These are phyloP conservation scores for Microbotryum intermedium DNA, from an alignment of 1,284 basidiomycete genomes.

Conservation along the genomic window DNA sequence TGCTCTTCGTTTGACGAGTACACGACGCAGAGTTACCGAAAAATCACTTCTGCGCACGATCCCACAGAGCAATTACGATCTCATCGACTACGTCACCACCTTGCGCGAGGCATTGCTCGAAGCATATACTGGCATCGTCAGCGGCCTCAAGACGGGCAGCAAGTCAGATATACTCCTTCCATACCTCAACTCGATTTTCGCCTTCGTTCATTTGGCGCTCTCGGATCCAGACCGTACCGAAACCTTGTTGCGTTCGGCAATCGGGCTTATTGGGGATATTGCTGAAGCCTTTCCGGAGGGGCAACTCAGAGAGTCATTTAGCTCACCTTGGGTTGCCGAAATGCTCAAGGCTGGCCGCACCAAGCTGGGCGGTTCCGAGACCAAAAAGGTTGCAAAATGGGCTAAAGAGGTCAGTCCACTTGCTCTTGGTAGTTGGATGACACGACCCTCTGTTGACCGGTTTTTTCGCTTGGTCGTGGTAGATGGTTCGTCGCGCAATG, in stretches of 20 bases:
- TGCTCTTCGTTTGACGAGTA: background rate
- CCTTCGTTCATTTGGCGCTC: slow-evolving; percentile 70
- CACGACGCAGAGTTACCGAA: background rate
- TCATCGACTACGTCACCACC: slow-evolving; percentile 82
- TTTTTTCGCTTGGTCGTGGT: background rate
- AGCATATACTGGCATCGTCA: slow-evolving; percentile 90
- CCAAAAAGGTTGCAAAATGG: slow-evolving; percentile 48
- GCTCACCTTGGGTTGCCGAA: slow-evolving; percentile 69
- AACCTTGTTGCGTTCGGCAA: slow-evolving; percentile 60
- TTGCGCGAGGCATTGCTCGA: slow-evolving; percentile 93
- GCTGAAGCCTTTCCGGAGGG: slow-evolving; percentile 75
- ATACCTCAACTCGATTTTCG: slow-evolving; percentile 67
- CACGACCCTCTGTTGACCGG: background rate
- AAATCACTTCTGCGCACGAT: background rate
- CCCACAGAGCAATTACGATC: slow-evolving; percentile 67
- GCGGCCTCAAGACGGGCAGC: slow-evolving; percentile 74
- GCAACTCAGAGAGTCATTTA: slow-evolving; percentile 68
- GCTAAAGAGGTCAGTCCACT: slow-evolving; percentile 45
- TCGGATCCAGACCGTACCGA: slow-evolving; percentile 79
- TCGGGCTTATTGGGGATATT: slow-evolving; percentile 85
- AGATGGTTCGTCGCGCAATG: slow-evolving; percentile 30
- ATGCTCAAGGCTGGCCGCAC: slow-evolving; percentile 58
- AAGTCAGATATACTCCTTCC: slow-evolving; percentile 66
- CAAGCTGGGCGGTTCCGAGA: slow-evolving; percentile 44
- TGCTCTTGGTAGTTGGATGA: no score